Evolutionary conservation across 2,329 filamentous ascomycete species (phyloP).

Genomic region (Botrytis fragariae): DNA sequence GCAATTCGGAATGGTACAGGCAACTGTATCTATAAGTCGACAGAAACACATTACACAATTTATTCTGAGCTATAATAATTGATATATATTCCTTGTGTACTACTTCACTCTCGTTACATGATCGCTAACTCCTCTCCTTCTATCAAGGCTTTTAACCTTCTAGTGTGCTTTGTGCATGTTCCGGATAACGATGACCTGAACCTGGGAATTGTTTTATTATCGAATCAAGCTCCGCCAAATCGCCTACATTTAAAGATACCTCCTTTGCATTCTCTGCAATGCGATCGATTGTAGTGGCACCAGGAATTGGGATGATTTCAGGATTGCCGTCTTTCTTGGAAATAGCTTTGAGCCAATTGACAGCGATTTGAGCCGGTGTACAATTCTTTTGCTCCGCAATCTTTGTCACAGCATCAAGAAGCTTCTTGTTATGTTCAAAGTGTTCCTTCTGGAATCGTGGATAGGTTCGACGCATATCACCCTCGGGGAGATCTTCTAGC

Average conservation of each 20-base stretch:
- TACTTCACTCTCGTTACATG: not conserved
- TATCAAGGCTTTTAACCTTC: not conserved
- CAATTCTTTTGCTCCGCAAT: constrained; percentile 59
- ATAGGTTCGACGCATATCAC: constrained; percentile 54
- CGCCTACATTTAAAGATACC: constrained; percentile 49
- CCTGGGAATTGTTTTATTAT: constrained; percentile 49
- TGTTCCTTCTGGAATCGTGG: constrained; percentile 63
- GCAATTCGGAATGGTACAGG: constrained; percentile 35
- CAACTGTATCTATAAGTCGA: constrained; percentile 30
- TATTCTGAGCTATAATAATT: constrained; percentile 9
- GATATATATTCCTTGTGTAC: not conserved
- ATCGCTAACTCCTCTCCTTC: not conserved
- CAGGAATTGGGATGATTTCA: constrained; percentile 63
- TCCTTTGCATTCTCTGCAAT: constrained; percentile 59
- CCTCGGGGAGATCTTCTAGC: constrained; percentile 53
- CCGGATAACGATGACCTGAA: constrained; percentile 49
- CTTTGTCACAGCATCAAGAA: constrained; percentile 56
- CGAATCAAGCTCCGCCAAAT: constrained; percentile 50
- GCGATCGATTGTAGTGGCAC: constrained; percentile 54
- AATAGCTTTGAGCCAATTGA: constrained; percentile 52
- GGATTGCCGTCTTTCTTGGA: constrained; percentile 35
- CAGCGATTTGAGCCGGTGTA: constrained; percentile 62
- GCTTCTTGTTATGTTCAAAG: constrained; percentile 62
- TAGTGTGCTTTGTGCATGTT: not conserved
- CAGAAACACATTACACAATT: constrained; percentile 35